These are phyloP conservation scores for Micractinium conductrix DNA, from an alignment of 139 green algal genomes.

Conservation along the genomic window DNA sequence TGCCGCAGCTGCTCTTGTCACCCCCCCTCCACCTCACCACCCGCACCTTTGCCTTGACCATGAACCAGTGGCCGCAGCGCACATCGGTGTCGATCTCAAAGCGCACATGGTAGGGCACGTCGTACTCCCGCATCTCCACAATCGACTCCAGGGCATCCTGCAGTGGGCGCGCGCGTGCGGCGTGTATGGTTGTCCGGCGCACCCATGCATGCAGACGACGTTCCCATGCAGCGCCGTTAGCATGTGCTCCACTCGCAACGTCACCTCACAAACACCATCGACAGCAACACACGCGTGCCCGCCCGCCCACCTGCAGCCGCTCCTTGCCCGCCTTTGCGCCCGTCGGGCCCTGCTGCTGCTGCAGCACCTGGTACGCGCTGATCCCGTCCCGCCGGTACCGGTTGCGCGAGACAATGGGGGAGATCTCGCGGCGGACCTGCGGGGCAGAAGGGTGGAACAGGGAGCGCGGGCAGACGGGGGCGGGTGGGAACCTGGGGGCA, in stretches of 20 bases:
- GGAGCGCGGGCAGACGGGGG: neutral
- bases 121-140: conserved; percentile 93
- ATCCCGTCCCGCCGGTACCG: conserved; percentile 46
- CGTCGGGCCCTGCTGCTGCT: conserved; percentile 5
- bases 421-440: conserved; percentile 83
- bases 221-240: neutral
- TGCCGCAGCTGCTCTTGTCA: no score
- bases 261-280: neutral
- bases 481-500: neutral
- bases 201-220: neutral
- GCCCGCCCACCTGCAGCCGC: conserved; percentile 9
- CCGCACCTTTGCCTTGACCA: conserved; percentile 68
- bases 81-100: conserved; percentile 93
- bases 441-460: conserved; percentile 25
- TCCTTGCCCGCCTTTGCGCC: conserved; percentile 27
- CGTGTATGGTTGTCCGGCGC: no score
- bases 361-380: conserved; percentile 49
- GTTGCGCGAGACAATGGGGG: conserved; percentile 80
- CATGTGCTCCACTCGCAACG: neutral
- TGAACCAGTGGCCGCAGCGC: conserved; percentile 93
- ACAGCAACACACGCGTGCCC: neutral
- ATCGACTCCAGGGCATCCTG: conserved; percentile 82
- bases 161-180: neutral
- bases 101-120: conserved; percentile 97
- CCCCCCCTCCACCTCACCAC: no score